Percentiles rank a stretch among this genome's conserved stretches.
Evolutionary conservation across 805 yeast species (phyloP).

Genomic region (Naumovozyma castellii): DNA sequence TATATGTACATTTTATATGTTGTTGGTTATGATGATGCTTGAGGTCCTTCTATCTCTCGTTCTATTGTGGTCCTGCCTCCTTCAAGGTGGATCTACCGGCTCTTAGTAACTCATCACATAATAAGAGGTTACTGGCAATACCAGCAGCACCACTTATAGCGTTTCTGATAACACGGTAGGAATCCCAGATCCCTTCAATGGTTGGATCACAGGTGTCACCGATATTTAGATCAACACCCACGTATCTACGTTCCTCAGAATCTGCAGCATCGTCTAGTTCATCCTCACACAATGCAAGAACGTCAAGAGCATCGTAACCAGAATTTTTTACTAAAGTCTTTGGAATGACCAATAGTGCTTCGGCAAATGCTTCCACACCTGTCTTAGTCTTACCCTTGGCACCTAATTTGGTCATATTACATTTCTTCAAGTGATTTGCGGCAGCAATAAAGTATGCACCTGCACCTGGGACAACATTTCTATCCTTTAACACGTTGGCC

Average conservation of each 20-base stretch:
- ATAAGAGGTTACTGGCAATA: slow-evolving; percentile 80
- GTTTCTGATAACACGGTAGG: slow-evolving; percentile 86
- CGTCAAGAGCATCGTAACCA: slow-evolving; percentile 87
- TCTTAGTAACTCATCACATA: slow-evolving; percentile 92
- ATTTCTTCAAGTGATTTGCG: slow-evolving; percentile 49
- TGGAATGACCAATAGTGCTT: slow-evolving; percentile 82
- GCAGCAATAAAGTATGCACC: slow-evolving; percentile 91
- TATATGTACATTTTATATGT: slow-evolving; percentile 1
- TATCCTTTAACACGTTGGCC: slow-evolving; percentile 80
- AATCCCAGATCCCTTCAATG: slow-evolving; percentile 93
- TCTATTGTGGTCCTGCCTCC: slow-evolving; percentile 36
- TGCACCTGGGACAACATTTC: slow-evolving; percentile 86
- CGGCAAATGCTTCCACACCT: slow-evolving; percentile 90
- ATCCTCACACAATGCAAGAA: slow-evolving; percentile 82
- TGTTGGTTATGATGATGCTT: slow-evolving; percentile 2
- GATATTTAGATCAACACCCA: slow-evolving; percentile 80
- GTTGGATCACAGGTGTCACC: slow-evolving; percentile 97
- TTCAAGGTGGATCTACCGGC: slow-evolving; percentile 94
- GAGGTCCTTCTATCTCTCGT: not conserved
- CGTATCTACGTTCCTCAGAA: slow-evolving; percentile 71
- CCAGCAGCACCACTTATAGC: slow-evolving; percentile 89
- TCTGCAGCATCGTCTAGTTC: slow-evolving; percentile 27
- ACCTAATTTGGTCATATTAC: slow-evolving; percentile 42
- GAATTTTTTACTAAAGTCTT: slow-evolving; percentile 88
- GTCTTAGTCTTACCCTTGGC: slow-evolving; percentile 80